Conservation (phyloP, 306 rosid genomes). For the Canavalia gladiata region DNA sequence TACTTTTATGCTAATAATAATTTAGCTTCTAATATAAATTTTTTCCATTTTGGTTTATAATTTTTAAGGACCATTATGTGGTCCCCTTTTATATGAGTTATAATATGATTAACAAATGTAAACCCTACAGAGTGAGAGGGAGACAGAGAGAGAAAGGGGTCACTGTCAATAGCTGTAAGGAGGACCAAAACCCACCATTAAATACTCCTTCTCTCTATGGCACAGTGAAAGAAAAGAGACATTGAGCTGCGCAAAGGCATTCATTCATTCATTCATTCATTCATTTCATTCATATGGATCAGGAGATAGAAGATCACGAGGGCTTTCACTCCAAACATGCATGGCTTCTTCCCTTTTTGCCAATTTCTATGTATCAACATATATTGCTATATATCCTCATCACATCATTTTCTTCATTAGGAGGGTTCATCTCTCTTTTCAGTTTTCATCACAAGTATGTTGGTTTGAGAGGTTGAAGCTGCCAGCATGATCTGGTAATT, state of each 20-base stretch:
- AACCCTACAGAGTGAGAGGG: constrained; percentile 41
- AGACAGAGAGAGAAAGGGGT: constrained; percentile 46
- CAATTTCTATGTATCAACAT: constrained; percentile 19
- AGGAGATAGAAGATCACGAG: constrained; percentile 54
- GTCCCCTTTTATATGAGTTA: constrained; percentile 53
- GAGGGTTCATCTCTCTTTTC: constrained; percentile 34
- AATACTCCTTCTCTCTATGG: constrained; percentile 51
- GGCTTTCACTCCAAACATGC: constrained; percentile 52
- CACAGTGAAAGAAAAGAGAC: constrained; percentile 47
- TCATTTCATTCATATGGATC: constrained; percentile 32
- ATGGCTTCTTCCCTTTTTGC: constrained; percentile 32
- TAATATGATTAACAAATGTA: constrained; percentile 39
- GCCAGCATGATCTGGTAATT: constrained; percentile 99
- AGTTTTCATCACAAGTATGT: constrained; percentile 45
- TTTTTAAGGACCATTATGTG: constrained; percentile 49
- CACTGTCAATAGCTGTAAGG: constrained; percentile 82
- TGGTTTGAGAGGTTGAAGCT: constrained; percentile 98
- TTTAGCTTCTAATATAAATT: constrained; percentile 26
- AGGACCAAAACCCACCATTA: constrained; percentile 63
- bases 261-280: neutral
- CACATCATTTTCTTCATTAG: constrained; percentile 35
- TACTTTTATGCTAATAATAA: constrained; percentile 5
- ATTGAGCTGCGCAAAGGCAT: constrained; percentile 44
- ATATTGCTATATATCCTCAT: neutral
- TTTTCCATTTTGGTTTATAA: neutral